These are phyloP conservation scores for Xylariaceae sp. DNA, from an alignment of 2,329 filamentous ascomycete species.

Conservation along the genomic window DNA sequence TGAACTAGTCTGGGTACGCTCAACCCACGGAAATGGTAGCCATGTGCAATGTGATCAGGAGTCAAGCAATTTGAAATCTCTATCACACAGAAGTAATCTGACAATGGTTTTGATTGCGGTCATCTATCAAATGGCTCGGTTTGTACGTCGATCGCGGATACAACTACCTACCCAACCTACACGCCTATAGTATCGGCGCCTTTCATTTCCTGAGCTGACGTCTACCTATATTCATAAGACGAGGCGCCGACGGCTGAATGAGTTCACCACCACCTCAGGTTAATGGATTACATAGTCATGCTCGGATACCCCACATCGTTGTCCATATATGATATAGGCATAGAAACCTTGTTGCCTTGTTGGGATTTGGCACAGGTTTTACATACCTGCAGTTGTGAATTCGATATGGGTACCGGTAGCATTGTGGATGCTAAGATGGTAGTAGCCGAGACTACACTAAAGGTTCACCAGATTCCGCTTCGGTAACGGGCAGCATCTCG, in stretches of 20 bases:
- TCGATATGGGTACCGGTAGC: neutral
- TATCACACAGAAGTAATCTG: conserved; percentile 3
- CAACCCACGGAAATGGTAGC: conserved; percentile 6
- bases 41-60: conserved; percentile 3
- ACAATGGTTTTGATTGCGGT: conserved; percentile 1
- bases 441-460: neutral
- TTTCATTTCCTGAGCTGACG: neutral
- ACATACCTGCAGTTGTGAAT: neutral
- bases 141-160: neutral
- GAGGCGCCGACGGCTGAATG: neutral
- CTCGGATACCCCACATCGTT: neutral
- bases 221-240: neutral
- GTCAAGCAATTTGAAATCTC: conserved; percentile 5
- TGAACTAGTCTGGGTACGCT: conserved; percentile 2
- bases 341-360: neutral
- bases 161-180: conserved; percentile 7
- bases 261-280: neutral
- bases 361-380: neutral
- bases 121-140: neutral
- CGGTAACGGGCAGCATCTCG: neutral
- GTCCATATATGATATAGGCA: neutral
- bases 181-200: neutral
- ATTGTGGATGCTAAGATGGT: neutral
- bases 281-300: neutral
- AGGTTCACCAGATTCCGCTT: neutral